Evolutionary conservation across 805 yeast species (phyloP), one percentile per base, ranked within the genome.

Genomic region (Kluyveromyces aestuarii): DNA sequence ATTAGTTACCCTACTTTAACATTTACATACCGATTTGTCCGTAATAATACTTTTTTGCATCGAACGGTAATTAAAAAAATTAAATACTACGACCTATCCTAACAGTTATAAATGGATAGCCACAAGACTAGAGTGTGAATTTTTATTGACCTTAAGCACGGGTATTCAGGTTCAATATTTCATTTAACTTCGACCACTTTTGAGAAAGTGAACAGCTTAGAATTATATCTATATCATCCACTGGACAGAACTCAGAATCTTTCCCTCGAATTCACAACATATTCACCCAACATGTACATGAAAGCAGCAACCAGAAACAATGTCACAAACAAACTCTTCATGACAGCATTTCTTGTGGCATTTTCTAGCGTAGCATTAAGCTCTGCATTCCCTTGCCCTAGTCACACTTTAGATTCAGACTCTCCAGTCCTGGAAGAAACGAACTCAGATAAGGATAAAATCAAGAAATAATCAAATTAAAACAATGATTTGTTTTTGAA

Each of bases 311-410:
- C 75, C 40, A 73, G 82, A 60, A 74, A 72, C 55, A 71, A 67
- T 55, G 66, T 79, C 48, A 76, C 82, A 9, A 71, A 75, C 53
- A 75, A 76, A 44, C 58, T 80, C 50, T 80, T 79, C 65, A 68
- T 75, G 50, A 74, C 82, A 25, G 79, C 86, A 7, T 80, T 80
- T 56, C 79, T 82, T 10, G 75, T 79, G n/a, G 80, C 83, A 41
- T 77, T 80, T 43, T 59, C 68, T 19, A 68, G 73, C 2, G 76
- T 72, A 13, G 73, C 74, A 1, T 56, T 70, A 27, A 63, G 72
- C n/a, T 67, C 75, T 6, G 60, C 67, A 30, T 55, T 71, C 42
- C 75, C 75, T 40, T 71, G 75, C 52, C 74, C 74, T 30, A 74
- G 73, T 6, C 73, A 71, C 50, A 56, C 72, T 17, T 59, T 69